These are phyloP conservation scores for Fusarium temperatum DNA, from an alignment of 2,329 filamentous ascomycete genomes.

Conservation along the genomic window DNA sequence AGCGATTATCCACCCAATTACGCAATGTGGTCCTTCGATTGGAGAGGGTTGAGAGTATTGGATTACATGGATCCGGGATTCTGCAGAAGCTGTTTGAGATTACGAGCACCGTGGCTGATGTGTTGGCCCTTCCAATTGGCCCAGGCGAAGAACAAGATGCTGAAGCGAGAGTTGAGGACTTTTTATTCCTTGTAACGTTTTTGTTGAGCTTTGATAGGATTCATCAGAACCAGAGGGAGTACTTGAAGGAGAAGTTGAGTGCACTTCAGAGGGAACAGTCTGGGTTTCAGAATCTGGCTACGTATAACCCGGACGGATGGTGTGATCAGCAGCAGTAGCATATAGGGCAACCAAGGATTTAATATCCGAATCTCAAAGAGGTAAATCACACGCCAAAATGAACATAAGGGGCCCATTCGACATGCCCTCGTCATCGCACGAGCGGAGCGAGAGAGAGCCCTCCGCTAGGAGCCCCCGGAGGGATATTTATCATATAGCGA, in stretches of 20 bases:
- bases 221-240: slow-evolving; percentile 54
- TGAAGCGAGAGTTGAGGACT: slow-evolving; percentile 60
- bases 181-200: slow-evolving; percentile 62
- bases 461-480: too few relatives aligned
- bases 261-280: slow-evolving; percentile 39
- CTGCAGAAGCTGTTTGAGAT: slow-evolving; percentile 69
- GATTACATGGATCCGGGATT: slow-evolving; percentile 65
- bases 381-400: too few relatives aligned
- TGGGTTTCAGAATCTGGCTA: slow-evolving; percentile 13
- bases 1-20: slow-evolving; percentile 50
- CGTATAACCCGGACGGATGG: neutral
- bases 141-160: slow-evolving; percentile 53
- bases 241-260: slow-evolving; percentile 52
- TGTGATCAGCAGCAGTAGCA: neutral
- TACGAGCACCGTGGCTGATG: slow-evolving; percentile 66
- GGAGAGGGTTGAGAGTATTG: slow-evolving; percentile 54
- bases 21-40: slow-evolving; percentile 49
- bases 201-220: slow-evolving; percentile 60
- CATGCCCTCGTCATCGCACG: too few relatives aligned
- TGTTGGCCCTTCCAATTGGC: slow-evolving; percentile 59
- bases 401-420: too few relatives aligned
- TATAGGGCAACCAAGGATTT: too few relatives aligned
- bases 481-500: too few relatives aligned
- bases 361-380: too few relatives aligned
- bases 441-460: too few relatives aligned